Conservation (phyloP, 1,284 basidiomycete species). For the Cryptococcus depauperatus region DNA sequence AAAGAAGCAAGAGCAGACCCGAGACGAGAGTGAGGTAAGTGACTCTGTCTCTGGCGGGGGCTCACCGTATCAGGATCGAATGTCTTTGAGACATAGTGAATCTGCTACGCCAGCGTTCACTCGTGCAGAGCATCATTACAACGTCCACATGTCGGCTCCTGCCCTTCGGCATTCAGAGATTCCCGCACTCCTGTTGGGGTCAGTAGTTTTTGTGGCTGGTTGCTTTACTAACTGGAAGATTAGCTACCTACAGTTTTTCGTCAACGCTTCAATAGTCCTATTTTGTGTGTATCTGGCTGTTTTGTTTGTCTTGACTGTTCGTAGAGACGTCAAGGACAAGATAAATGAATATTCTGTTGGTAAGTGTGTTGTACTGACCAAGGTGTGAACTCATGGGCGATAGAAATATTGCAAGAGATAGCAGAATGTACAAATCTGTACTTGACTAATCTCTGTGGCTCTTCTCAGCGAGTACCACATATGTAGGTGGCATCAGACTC, state of each 20-base stretch:
- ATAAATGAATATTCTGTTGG: conserved; percentile 84
- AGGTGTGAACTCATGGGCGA: not conserved
- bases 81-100: conserved; percentile 12
- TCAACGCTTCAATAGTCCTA: conserved; percentile 79
- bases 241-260: conserved; percentile 88
- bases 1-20: conserved; percentile 21
- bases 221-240: not conserved
- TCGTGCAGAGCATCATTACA: conserved; percentile 34
- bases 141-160: conserved; percentile 33
- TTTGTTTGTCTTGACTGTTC: conserved; percentile 79
- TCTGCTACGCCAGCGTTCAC: conserved; percentile 11
- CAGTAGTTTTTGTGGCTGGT: conserved; percentile 29
- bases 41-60: not conserved
- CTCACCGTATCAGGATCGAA: conserved; percentile 1
- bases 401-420: conserved; percentile 84
- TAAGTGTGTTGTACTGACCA: conserved; percentile 39
- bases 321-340: conserved; percentile 79
- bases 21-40: conserved; percentile 27
- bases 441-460: conserved; percentile 72
- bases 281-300: conserved; percentile 77
- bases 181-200: conserved; percentile 64
- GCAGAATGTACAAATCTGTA: conserved; percentile 69
- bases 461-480: conserved; percentile 60
- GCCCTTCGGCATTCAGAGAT: conserved; percentile 43
- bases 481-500: conserved; percentile 49